Base-by-base conservation (phyloP, 2,329 filamentous ascomycete genomes). In the Raffaelea albimanens region DNA sequence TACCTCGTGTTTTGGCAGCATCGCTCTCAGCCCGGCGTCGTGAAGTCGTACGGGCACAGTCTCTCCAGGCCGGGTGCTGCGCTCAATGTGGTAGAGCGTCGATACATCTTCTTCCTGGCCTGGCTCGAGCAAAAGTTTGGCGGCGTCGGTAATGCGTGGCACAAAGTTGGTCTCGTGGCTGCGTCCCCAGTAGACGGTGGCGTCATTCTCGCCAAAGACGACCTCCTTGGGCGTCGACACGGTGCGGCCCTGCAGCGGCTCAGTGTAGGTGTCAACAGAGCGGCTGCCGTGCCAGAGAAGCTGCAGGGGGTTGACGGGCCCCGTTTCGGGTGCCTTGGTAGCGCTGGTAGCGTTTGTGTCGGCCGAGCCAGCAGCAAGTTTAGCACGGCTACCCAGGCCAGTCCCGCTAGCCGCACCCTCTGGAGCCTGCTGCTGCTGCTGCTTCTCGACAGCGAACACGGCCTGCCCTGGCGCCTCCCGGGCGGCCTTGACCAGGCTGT, bases 81-180 rank as follows among this genome's bases (percentile, higher is more conserved):
- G 33, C 22, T 45, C 43, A 14, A 45, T 19, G 33, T 25, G 33
- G 33, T 38, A 45, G 19, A 45, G 33, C 5, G 43, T 39, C 34
- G 33, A 18, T 16, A 39, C n/a, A 19, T 44, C 22, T 20, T 45
- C 43, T 29, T 45, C 43, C 3, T 18, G 25, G 33, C 39, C 43
- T 2, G 42, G 29, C 18, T 44, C 42, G 5, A 45, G 34, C 19
- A 45, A 13, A 8, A 45, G 34, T n/a, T 19, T n/a, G n/a, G 34
- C 43, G 5, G 34, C 43, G 22, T 45, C 43, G 2, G 43, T 45
- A 34, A 45, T 39, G 5, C 43, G 43, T 3, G 43, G 43, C 3
- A 45, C 43, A 39, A 45, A 45, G 34, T 45, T 45, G 33, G 43
- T 45, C 33, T 45, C 43, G 33, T 45, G 43, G 31, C 43, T 45